A percentile compares a stretch with the other conserved stretches of the same genome.
Evolutionary conservation across 169 alveolate species (phyloP).

Genomic region (Cryptosporidium andersoni): DNA sequence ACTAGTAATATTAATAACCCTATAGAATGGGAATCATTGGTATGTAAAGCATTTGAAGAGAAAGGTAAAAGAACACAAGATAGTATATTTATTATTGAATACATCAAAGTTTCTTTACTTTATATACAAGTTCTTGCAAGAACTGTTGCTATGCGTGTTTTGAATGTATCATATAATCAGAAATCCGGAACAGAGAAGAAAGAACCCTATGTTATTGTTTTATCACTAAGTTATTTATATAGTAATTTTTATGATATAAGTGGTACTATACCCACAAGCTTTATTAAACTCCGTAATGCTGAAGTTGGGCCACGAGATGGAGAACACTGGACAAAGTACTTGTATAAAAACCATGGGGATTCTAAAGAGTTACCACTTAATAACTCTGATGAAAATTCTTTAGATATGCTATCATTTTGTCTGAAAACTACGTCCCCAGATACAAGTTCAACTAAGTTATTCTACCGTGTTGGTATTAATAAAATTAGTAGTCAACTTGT

Average conservation of each 20-base stretch:
- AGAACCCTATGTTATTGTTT: constrained; percentile 14
- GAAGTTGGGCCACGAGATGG: background rate
- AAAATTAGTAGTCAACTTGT: constrained; percentile 55
- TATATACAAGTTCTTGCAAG: constrained; percentile 26
- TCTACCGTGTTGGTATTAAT: constrained; percentile 32
- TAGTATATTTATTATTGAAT: constrained; percentile 32
- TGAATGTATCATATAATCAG: background rate
- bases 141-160: constrained; percentile 46
- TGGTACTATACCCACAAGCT: background rate
- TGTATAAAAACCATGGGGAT: background rate
- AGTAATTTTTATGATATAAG: constrained; percentile 28
- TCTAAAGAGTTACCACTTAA: background rate
- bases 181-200: background rate
- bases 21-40: constrained; percentile 10
- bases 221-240: constrained; percentile 20
- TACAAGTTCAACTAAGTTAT: background rate
- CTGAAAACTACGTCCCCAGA: constrained; percentile 31
- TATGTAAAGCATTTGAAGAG: constrained; percentile 4
- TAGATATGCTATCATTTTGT: constrained; percentile 4
- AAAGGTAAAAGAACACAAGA: background rate
- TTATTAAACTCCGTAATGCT: constrained; percentile 1
- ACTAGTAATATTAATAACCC: background rate
- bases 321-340: constrained; percentile 3
- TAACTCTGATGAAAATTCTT: background rate
- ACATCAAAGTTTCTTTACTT: constrained; percentile 19